Percentiles rank a stretch among this genome's conserved stretches.
Conservation (phyloP, 1,139 yeast species). For the Pichiaceae sp. region DNA sequence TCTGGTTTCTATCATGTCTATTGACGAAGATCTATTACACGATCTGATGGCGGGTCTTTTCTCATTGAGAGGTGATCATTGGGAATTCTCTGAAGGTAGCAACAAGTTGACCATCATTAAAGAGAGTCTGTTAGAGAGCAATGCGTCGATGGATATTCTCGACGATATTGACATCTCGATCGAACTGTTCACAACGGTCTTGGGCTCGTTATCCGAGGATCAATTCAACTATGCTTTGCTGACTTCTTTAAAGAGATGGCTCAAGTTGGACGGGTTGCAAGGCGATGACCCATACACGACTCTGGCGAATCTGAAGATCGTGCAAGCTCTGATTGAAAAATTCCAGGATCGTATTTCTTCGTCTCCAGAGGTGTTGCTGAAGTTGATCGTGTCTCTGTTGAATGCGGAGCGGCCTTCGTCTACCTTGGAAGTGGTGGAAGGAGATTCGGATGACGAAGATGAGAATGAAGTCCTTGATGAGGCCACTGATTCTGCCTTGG, state of each 20-base stretch:
- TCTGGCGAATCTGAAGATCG: slow-evolving; percentile 52
- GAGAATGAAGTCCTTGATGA: slow-evolving; percentile 21
- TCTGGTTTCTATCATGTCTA: slow-evolving; percentile 31
- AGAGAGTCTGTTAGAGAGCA: slow-evolving; percentile 14
- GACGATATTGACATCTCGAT: slow-evolving; percentile 45
- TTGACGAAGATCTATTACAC: slow-evolving; percentile 22
- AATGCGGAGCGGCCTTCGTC: neutral
- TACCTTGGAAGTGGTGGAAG: slow-evolving; percentile 25
- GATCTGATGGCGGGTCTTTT: slow-evolving; percentile 13
- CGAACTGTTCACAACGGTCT: slow-evolving; percentile 31
- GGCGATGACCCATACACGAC: slow-evolving; percentile 45
- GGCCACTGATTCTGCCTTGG: slow-evolving; percentile 2
- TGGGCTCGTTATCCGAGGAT: slow-evolving; percentile 35
- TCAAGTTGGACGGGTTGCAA: slow-evolving; percentile 23
- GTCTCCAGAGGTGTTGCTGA: slow-evolving; percentile 53
- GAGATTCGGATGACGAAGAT: slow-evolving; percentile 33
- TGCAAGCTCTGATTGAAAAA: slow-evolving; percentile 54
- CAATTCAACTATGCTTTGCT: slow-evolving; percentile 44
- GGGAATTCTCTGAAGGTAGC: slow-evolving; percentile 47
- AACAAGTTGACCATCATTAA: slow-evolving; percentile 49
- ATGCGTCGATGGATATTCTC: slow-evolving; percentile 23
- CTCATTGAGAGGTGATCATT: slow-evolving; percentile 32
- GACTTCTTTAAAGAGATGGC: slow-evolving; percentile 51
- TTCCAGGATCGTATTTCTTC: slow-evolving; percentile 56
- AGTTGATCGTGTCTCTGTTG: slow-evolving; percentile 20